These are phyloP conservation scores for Claviceps monticola DNA, from an alignment of 2,329 filamentous ascomycete genomes.

Conservation along the genomic window DNA sequence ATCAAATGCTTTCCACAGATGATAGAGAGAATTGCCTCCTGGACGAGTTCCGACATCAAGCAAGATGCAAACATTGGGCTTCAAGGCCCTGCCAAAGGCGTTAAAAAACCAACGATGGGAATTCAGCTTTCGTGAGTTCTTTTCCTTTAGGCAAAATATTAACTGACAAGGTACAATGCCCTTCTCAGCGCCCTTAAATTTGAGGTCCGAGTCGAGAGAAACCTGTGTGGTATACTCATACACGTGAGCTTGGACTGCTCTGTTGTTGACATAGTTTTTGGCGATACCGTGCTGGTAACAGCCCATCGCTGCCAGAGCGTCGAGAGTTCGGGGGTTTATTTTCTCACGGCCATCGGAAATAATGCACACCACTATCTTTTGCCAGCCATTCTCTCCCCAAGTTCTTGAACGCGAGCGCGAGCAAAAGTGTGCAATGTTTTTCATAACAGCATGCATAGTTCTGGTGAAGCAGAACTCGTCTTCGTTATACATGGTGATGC, in stretches of 20 bases:
- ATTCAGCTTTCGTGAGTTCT: slow-evolving; percentile 95
- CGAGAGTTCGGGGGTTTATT: slow-evolving; percentile 84
- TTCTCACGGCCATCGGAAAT: slow-evolving; percentile 84
- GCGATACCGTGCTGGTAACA: slow-evolving; percentile 97
- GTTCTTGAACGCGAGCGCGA: slow-evolving; percentile 81
- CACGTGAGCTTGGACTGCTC: slow-evolving; percentile 88
- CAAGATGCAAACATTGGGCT: slow-evolving; percentile 92
- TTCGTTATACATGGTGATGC: slow-evolving; percentile 98
- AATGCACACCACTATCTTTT: slow-evolving; percentile 97
- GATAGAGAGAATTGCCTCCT: slow-evolving; percentile 80
- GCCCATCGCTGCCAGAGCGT: slow-evolving; percentile 89
- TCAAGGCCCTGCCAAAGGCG: slow-evolving; percentile 81
- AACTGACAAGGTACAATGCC: slow-evolving; percentile 96
- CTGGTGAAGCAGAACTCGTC: slow-evolving; percentile 92
- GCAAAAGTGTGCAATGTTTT: slow-evolving; percentile 95
- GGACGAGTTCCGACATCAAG: slow-evolving; percentile 94
- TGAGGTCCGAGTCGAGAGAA: slow-evolving; percentile 84
- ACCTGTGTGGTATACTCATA: slow-evolving; percentile 99
- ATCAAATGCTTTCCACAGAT: slow-evolving; percentile 98
- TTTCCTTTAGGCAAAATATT: slow-evolving; percentile 96
- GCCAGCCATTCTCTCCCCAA: slow-evolving; percentile 95
- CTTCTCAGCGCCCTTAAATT: slow-evolving; percentile 98
- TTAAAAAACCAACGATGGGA: slow-evolving; percentile 99
- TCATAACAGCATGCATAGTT: slow-evolving; percentile 98
- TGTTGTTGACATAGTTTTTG: slow-evolving; percentile 95